Evolutionary conservation across 1,284 basidiomycete genomes (phyloP), one percentile per base, ranked within the genome.

Genomic region (Tranzscheliella williamsii): DNA sequence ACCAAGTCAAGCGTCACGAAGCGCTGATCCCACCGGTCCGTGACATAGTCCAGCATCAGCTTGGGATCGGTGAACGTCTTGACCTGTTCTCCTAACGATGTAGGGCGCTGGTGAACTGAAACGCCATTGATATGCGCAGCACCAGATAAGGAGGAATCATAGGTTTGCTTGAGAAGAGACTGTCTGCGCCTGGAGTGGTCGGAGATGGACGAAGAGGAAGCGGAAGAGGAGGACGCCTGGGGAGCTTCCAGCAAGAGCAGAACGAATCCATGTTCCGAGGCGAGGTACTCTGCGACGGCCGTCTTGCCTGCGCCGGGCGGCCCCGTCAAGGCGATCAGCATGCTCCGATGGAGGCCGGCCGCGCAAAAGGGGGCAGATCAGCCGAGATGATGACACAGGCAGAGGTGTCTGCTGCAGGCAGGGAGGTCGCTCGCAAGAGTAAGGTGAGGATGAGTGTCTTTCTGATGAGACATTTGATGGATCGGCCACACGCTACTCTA

Each of bases 261-360:
- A 13, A 12, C 4, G 67, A 84, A 85, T 3, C 76, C 78, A 63
- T 83, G 79, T 21, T 75, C 57, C 8, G 71, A 46, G 18, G 85
- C 80, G 13, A 97, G 84, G 75, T 89, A 92, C 12, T 86, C 80
- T 42, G 87, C 83, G 13, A 96, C 81, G 1, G 85, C 84, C 9
- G 85, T 82, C 78, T 92, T 95, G 17, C 94, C 94, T 4, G 91
- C 83, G 24, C 81, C 85, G 2, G 85, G 84, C 0, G 91, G 87
- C 13, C 94, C 94, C 27, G 95, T 83, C 46, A 98, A 84, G 11
- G 89, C 86, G 69, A 98, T 86, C 75, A 96, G 86, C 89, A 90
- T 87, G 35, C 11, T 37, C 9, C 17, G n/a, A n/a, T n/a, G n/a
- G n/a, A n/a, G n/a, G n/a, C n/a, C 17, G 8, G 16, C 32, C 8